Evolutionary conservation across 2,329 filamentous ascomycete genomes (phyloP).

Genomic region (Penicillium sp.): DNA sequence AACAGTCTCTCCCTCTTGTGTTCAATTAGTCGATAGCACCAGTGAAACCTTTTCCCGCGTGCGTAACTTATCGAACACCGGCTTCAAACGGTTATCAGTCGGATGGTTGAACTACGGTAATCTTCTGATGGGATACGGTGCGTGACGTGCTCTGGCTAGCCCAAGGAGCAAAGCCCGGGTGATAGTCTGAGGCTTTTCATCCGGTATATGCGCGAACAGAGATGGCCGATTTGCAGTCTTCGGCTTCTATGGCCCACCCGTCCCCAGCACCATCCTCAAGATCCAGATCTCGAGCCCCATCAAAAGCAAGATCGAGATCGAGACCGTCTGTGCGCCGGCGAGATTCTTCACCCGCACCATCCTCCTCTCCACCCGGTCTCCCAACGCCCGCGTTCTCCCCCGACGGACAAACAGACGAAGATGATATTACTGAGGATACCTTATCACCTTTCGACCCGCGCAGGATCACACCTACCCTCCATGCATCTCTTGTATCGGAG

Average conservation of each 20-base stretch:
- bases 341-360: constrained; percentile 62
- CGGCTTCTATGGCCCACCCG: constrained; percentile 55
- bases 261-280: constrained; percentile 63
- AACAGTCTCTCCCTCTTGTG: not conserved
- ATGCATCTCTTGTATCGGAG: constrained; percentile 91
- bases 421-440: constrained; percentile 56
- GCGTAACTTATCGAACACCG: not conserved
- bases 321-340: constrained; percentile 63
- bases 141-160: constrained; percentile 26
- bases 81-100: not conserved
- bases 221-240: constrained; percentile 50
- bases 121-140: constrained; percentile 19
- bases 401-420: constrained; percentile 38
- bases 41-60: not conserved
- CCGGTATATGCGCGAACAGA: constrained; percentile 12
- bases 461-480: constrained; percentile 89
- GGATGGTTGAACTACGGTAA: constrained; percentile 23
- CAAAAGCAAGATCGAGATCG: constrained; percentile 46
- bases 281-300: constrained; percentile 11
- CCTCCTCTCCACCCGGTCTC: constrained; percentile 60
- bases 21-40: not conserved
- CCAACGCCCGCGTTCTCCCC: constrained; percentile 45
- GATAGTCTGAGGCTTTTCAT: constrained; percentile 16
- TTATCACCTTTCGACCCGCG: constrained; percentile 80
- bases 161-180: constrained; percentile 16